Base-by-base conservation (phyloP, 2,329 filamentous ascomycete genomes). In the Cytospora chrysosperma region DNA sequence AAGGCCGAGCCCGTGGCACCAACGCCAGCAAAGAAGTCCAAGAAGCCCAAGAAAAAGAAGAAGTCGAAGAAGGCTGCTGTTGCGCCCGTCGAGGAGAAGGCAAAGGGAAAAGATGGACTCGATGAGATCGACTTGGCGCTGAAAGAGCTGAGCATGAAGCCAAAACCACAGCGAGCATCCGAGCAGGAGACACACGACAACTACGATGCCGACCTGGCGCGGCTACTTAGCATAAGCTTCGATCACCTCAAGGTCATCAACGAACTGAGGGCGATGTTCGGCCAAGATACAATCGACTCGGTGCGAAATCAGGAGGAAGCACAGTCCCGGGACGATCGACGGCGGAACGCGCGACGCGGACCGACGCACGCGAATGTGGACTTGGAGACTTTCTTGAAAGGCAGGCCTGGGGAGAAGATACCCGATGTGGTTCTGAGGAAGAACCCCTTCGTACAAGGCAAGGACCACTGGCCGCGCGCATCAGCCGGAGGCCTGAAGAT, bases 361-460 rank as follows among this genome's bases (percentile, higher is more conserved):
- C 59, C 59, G 30, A 53, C 49, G 2, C 56, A 56, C 13, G 21
- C 59, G 15, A 52, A 65, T 15, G 79, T 85, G 10, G 87, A 89
- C 64, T 76, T 86, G 54, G 82, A 86, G 71, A 82, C 80, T 0
- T 85, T 78, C 64, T 75, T 86, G 27, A 80, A 78, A 61, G 79
- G 82, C 6, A 84, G 83, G 19, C 82, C 85, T 27, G 82, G 83
- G 1, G 84, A 86, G 69, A 88, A 85, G 69, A 81, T 95, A 58
- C 85, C 88, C 1, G 88, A 92, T 59, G 81, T 92, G 34, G 88
- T 89, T 24, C 79, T 91, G 32, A 85, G 91, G 52, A 85, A 89
- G 40, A 97, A 97, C 71, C 83, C 91, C 15, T 94, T 97, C 72
- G 87, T 96, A 65, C 90, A 93, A 69, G 92, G 91, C 55, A 93